Evolutionary conservation across 2,329 filamentous ascomycete species (phyloP).

Genomic region (Paracamarosporium sp.): DNA sequence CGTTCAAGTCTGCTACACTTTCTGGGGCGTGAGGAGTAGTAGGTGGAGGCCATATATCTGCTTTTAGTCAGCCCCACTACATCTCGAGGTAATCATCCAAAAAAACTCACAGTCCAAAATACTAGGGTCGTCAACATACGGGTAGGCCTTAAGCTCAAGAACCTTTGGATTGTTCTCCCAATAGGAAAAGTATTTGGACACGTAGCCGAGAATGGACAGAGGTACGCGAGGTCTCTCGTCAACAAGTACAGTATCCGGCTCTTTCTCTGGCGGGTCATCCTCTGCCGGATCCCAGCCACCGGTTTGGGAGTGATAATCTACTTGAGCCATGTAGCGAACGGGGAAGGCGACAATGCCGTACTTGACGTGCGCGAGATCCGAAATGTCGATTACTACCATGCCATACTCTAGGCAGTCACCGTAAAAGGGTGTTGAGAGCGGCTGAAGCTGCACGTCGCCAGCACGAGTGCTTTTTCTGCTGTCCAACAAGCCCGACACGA

Average conservation of each 20-base stretch:
- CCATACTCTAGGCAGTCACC: slow-evolving; percentile 14
- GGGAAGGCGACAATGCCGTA: slow-evolving; percentile 15
- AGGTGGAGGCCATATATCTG: slow-evolving; percentile 10
- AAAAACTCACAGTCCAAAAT: slow-evolving; percentile 13
- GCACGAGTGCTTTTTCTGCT: slow-evolving; percentile 10
- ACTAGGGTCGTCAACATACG: slow-evolving; percentile 10
- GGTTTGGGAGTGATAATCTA: slow-evolving; percentile 1
- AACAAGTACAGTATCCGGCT: slow-evolving; percentile 12
- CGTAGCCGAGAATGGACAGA: slow-evolving; percentile 11
- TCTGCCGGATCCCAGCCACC: slow-evolving; percentile 12
- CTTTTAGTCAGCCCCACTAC: not conserved
- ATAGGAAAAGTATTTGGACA: slow-evolving; percentile 9
- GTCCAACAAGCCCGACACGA: slow-evolving; percentile 11
- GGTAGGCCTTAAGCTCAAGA: slow-evolving; percentile 10
- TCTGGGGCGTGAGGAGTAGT: not conserved
- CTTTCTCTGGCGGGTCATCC: slow-evolving; percentile 9
- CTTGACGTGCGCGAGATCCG: slow-evolving; percentile 10
- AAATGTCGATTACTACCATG: slow-evolving; percentile 14
- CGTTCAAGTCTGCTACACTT: not conserved
- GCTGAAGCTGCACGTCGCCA: slow-evolving; percentile 15
- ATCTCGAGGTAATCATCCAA: not conserved
- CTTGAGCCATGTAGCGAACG: slow-evolving; percentile 11
- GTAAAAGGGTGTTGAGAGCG: slow-evolving; percentile 11
- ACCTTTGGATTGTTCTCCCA: slow-evolving; percentile 8
- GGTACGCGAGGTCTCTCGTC: slow-evolving; percentile 10